Base-by-base conservation (phyloP, 805 yeast species). In the Metschnikowia shivogae region DNA sequence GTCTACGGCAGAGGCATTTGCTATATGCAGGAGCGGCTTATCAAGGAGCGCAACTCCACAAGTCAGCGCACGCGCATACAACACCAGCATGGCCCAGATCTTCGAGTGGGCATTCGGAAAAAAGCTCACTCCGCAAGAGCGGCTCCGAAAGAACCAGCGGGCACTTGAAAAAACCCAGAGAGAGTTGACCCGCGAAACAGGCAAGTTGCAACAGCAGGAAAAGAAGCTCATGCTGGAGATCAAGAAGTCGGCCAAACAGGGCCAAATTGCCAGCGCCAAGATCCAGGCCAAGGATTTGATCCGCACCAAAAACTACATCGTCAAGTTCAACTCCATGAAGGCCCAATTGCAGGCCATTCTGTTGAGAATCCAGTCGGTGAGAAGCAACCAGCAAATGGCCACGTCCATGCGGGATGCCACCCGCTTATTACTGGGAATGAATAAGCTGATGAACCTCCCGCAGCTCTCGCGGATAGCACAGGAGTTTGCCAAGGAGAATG, bases 91-190 rank as follows among this genome's bases (percentile, higher is more conserved):
- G 58, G 51, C 58, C 17, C 67, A 54, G 43, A 36, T 68, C 36
- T 78, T 93, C 54, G 95, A 90, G 59, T 93, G 98, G 98, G 89
- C 87, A 24, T 93, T 93, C 68, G 99, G 99, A 8, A 87, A 89
- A 74, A 80, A 84, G 61, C 70, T 86, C 51, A 89, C 98, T 39
- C 98, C 99, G 9, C 97, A 90, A 62, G 99, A 93, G 68, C 78
- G 89, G 63, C 78, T 93, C 62, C 81, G 97, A 52, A 92, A 82
- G 81, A 95, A 93, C 67, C 99, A 95, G 71, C 72, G 99, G 45
- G 95, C 97, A 5, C 72, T 93, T 24, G 99, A 93, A 59, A 82
- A 90, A 54, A 90, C 98, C 0, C 97, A 89, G 65, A 74, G 99
- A 40, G 99, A 93, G 61, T 72, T 93, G 40, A 89, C 88, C 34